Base-by-base conservation (phyloP, 1,139 yeast genomes). In the Geotrichum australiense region DNA sequence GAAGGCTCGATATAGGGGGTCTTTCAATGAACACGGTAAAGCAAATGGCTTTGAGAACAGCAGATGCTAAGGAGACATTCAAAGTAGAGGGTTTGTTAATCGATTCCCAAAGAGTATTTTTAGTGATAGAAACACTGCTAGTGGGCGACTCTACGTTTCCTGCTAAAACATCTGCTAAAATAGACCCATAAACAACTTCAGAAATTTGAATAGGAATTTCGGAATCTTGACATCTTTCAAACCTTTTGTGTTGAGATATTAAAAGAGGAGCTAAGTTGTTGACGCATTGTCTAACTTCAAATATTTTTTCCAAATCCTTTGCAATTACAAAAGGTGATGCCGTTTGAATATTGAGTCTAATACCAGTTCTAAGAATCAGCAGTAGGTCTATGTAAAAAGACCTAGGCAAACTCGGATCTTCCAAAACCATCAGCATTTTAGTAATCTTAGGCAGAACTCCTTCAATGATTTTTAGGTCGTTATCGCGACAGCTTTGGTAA, bases 131-230 rank as follows among this genome's bases (percentile, higher is more conserved):
- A 5, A 14, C 14, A 16, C 18, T 16, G 5, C 6, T n/a, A 15
- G 12, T 15, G 3, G 31, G 14, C 8, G 14, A n/a, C 2, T 24
- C 37, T 6, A 35, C 21, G 3, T n/a, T 15, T 4, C 29, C 37
- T 20, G 28, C 26, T 15, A 25, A 14, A n/a, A 38, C 31, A 19
- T 38, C 41, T 5, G 26, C 16, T n/a, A 38, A 30, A 10, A 38
- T 32, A 3, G 36, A 24, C 7, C 29, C 26, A 18, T 4, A 38
- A 12, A 18, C 14, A 15, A 5, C 14, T 16, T 16, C 7, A 5
- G 10, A 29, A 12, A 20, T 23, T 14, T 30, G 35, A 21, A 37
- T 21, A 16, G 27, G 15, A 31, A 22, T 24, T 8, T 11, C 7
- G n/a, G n/a, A 30, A 18, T n/a, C 11, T 10, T 12, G 24, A 5